A percentile compares a stretch with the other conserved stretches of the same genome.
These are phyloP conservation scores for Helianthus tuberosus DNA, from an alignment of 129 eudicot species.

Conservation along the genomic window DNA sequence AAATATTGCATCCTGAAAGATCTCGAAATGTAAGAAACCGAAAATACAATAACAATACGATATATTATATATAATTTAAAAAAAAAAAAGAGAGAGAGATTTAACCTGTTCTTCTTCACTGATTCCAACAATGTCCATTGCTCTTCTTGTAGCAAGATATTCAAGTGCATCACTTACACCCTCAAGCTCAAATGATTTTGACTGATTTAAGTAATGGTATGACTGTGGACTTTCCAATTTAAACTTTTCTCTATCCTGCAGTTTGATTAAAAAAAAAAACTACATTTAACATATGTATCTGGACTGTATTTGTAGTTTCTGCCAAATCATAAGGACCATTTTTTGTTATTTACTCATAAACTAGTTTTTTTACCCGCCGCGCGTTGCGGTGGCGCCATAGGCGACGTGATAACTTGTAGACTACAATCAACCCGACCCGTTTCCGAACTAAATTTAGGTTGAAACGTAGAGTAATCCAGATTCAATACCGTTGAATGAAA, in stretches of 20 bases:
- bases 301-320: not conserved
- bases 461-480: too few relatives aligned
- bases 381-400: too few relatives aligned
- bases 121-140: constrained; percentile 99
- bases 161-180: constrained; percentile 89
- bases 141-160: constrained; percentile 95
- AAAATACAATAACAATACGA: not conserved
- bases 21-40: constrained; percentile 21
- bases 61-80: not conserved
- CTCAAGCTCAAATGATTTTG: constrained; percentile 82
- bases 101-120: constrained; percentile 91
- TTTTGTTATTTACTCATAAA: not conserved
- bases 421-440: too few relatives aligned
- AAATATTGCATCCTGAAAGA: constrained; percentile 86
- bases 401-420: too few relatives aligned
- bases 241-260: constrained; percentile 81
- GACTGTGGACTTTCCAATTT: constrained; percentile 79
- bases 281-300: not conserved
- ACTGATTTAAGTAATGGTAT: constrained; percentile 90
- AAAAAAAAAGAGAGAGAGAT: constrained; percentile 5
- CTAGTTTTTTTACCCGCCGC: too few relatives aligned
- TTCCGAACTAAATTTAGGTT: too few relatives aligned
- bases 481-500: too few relatives aligned
- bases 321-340: not conserved
- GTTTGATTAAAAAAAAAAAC: not conserved